Conservation (phyloP, 2,329 filamentous ascomycete species). For the Xylaria sp. region DNA sequence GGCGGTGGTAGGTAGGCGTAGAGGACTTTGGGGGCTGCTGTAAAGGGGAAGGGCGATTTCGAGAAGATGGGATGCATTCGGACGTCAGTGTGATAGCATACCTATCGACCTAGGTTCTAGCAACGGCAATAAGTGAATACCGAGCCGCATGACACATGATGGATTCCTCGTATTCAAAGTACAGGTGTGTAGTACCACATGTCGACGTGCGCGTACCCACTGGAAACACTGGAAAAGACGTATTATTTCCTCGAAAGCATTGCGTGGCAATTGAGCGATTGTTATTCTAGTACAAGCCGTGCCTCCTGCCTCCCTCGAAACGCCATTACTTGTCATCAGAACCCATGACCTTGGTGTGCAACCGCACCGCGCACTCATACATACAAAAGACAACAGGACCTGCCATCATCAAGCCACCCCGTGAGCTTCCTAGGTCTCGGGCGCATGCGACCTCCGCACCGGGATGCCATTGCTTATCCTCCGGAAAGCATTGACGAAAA, state of each 20-base stretch:
- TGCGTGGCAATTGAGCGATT: slow-evolving; percentile 2
- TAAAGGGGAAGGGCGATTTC: too few species aligned
- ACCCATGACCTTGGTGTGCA: not conserved
- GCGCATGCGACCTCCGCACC: slow-evolving; percentile 13
- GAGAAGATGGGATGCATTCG: too few species aligned
- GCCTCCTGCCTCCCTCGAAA: slow-evolving; percentile 14
- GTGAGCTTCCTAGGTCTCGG: slow-evolving; percentile 5
- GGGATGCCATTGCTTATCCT: slow-evolving; percentile 30
- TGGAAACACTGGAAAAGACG: not conserved
- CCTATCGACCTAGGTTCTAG: too few species aligned
- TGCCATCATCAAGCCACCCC: not conserved
- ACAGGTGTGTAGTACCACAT: too few species aligned
- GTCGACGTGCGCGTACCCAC: not conserved
- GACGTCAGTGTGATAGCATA: too few species aligned
- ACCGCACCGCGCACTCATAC: slow-evolving; percentile 4
- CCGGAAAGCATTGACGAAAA: slow-evolving; percentile 31
- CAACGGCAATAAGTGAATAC: too few species aligned
- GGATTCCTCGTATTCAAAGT: too few species aligned
- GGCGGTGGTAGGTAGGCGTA: too few species aligned
- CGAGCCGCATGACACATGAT: too few species aligned
- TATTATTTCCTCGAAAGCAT: slow-evolving; percentile 1
- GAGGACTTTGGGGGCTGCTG: too few species aligned
- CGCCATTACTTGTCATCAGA: slow-evolving; percentile 16
- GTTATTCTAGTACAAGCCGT: slow-evolving; percentile 8
- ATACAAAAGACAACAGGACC: slow-evolving; percentile 1